Base-by-base conservation (phyloP, 2,329 filamentous ascomycete genomes). In the Monosporascus sp. region DNA sequence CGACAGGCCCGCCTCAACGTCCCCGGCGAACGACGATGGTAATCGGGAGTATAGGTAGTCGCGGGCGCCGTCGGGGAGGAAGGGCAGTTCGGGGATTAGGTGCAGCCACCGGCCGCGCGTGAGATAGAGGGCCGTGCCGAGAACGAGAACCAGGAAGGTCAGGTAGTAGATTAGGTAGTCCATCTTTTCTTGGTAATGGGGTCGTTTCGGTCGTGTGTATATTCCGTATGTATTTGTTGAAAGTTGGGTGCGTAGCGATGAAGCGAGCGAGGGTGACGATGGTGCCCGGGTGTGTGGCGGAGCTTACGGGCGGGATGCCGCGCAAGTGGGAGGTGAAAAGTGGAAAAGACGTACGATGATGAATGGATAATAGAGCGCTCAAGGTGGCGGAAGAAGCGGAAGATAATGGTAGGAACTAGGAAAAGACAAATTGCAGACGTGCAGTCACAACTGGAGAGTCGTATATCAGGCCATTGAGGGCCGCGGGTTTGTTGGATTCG, bases 1-100 rank as follows among this genome's bases (percentile, higher is more conserved):
- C 43, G 86, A 88, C 28, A 99, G 81, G 20, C 94, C 94, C 17
- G 89, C 86, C 71, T 97, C 93, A 54, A 94, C 86, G 73, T 99
- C 94, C 60, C 81, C 85, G 44, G 85, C 78, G 74, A 97, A 99
- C 49, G 82, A 85, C 17, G 79, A 78, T 0, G 91, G 89, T 1
- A 97, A 82, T 35, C 84, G 87, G 50, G 86, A 79, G 76, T 97
- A 97, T 63, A 90, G 73, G 69, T 87, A 86, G 57, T 80, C 72
- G 58, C 78, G 69, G n/a, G 48, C 38, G 62, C 78, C 73, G 50
- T 79, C 78, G 61, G 82, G 68, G 55, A 76, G 68, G 54, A 69
- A 67, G 22, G 73, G 70, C 40, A 80, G 74, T 31, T 85, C 77
- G 52, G 87, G 85, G 47, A 96, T 72, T 60, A 82, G 76, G 53